These are phyloP conservation scores for Saitozyma sp. DNA, from an alignment of 768 basidiomycete species.

Conservation along the genomic window DNA sequence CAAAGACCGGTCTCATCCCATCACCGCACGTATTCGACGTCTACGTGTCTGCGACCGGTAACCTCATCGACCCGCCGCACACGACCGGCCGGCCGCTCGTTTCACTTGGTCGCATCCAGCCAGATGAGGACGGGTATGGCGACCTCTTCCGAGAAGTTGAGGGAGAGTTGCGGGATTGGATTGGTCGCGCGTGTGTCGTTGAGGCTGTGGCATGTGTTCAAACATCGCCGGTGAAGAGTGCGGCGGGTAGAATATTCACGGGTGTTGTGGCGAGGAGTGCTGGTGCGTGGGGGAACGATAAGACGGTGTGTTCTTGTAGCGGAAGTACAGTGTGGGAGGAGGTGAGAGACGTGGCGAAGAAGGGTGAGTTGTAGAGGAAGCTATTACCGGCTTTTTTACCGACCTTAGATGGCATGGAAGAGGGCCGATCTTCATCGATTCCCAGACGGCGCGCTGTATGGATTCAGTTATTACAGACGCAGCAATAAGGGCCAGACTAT, in stretches of 20 bases:
- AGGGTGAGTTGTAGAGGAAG: conserved; percentile 9
- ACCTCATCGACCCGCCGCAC: conserved; percentile 44
- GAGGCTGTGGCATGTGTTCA: conserved; percentile 17
- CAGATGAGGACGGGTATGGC: conserved; percentile 49
- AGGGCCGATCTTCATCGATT: too few relatives aligned
- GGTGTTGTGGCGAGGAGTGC: conserved; percentile 50
- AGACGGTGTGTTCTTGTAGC: conserved; percentile 52
- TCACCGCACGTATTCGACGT: conserved; percentile 33
- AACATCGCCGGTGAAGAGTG: not conserved
- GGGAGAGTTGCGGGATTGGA: conserved; percentile 50
- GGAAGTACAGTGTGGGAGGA: conserved; percentile 53
- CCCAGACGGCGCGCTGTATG: too few relatives aligned
- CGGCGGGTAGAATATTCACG: conserved; percentile 38
- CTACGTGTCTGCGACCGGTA: conserved; percentile 46
- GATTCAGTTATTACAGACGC: too few relatives aligned
- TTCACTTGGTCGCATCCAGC: conserved; percentile 28
- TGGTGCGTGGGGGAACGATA: conserved; percentile 51
- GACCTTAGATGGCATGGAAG: too few relatives aligned
- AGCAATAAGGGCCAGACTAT: too few relatives aligned
- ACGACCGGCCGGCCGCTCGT: conserved; percentile 40
- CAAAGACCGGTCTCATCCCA: conserved; percentile 24
- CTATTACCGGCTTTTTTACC: too few relatives aligned
- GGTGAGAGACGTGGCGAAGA: conserved; percentile 48
- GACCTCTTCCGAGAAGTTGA: conserved; percentile 49
- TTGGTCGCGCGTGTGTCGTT: conserved; percentile 49